Evolutionary conservation across 148 eudicot genomes (phyloP), one percentile per base, ranked within the genome.

Genomic region (Bassia scoparia): DNA sequence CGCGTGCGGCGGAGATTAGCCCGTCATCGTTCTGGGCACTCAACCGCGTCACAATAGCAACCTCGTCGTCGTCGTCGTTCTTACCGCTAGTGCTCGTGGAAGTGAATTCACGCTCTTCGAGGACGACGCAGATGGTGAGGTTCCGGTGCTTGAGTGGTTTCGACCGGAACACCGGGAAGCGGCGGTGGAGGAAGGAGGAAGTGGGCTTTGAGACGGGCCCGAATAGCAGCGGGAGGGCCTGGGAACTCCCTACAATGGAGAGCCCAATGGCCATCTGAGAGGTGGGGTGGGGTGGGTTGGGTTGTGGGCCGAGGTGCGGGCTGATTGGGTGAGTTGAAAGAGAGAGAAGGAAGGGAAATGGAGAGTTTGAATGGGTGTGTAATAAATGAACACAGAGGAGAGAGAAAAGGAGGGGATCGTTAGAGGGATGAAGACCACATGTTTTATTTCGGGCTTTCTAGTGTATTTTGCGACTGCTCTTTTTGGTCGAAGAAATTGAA

Each of bases 41-140:
- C 46, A 46, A 27, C 30, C 38, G 46, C 3, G 77, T 75, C 29
- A 66, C 49, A 1, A 4, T 33, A 75, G 5, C 68, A 74, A 6
- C 4, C 6, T 37, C 27, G 0, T 31, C 75, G n/a, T n/a, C n/a
- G n/a, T n/a, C n/a, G 10, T 31, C 35, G 0, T 17, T 14, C n/a
- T 50, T 61, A 1, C 55, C 48, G 11, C 74, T 64, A 0, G 60
- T 16, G 10, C 15, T 31, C 23, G 3, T 7, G 8, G 44, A 3
- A 37, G 41, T n/a, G n/a, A 77, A 41, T 66, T 83, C 78, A 38
- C 80, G 75, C 35, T 80, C n/a, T 5, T 7, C 9, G 9, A 85
- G 53, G 15, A 89, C 91, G 46, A 89, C 83, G 72, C 93, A 86
- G 0, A 89, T 64, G 0, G 86, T 74, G 8, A 76, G 70, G 0